Base-by-base conservation (phyloP, 1,139 yeast genomes). In the Suhomyces coccinellae region DNA sequence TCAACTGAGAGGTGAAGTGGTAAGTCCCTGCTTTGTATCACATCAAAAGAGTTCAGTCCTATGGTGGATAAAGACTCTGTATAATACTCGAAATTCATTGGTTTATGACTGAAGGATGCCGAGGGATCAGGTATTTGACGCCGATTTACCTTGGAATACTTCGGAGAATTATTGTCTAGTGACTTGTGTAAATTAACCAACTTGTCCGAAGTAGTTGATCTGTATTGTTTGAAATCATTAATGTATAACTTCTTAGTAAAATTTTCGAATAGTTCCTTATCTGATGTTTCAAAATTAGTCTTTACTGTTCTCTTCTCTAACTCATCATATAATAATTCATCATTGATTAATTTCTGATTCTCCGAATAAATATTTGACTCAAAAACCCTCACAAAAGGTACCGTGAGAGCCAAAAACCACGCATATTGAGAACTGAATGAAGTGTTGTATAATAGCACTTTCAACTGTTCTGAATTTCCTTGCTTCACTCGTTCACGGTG, bases 1-100 rank as follows among this genome's bases (percentile, higher is more conserved):
- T 51, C 35, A 17, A 56, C 52, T 3, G 66, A 63, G 7, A 71
- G 46, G 48, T 73, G 75, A 9, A 67, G 53, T 9, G 60, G 49
- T 20, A 72, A 53, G 48, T 74, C 79, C 32, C 75, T 56, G 26
- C 65, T 57, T 39, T 71, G 77, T 33, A 74, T 60, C 30, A 67
- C 49, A 44, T 71, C 68, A 53, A 73, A 71, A 4, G 71, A 61
- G 28, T 60, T 62, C 11, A 60, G 52, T 1, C 61, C 59, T 12
- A 74, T 57, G 0, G 68, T 57, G 0, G 66, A 50, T 22, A 74
- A 53, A 1, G 73, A 56, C 11, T 57, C 48, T 10, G 63, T 49
- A 47, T 61, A 71, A 46, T 64, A 71, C 46, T 67, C 70, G 50
- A 71, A 71, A 51, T 73, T 71, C 51, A 56, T 54, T 8, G 77